phyloP scores from a whole-genome alignment of 1,284 basidiomycete genomes.

The Cutaneotrichosporon sp. region DNA sequence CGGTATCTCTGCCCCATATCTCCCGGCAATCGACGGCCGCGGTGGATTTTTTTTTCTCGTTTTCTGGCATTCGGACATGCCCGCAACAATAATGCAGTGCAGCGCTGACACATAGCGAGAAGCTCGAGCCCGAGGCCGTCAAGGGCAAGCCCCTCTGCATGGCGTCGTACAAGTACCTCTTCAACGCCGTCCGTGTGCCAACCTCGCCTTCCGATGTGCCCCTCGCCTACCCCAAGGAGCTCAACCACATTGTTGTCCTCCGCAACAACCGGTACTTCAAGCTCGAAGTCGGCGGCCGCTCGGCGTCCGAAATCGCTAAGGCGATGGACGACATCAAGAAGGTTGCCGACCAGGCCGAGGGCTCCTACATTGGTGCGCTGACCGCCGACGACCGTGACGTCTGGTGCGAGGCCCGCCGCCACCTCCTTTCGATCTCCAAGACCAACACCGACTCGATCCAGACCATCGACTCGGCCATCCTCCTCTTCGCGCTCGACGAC shows the following conservation, averaged over 20 bases:
- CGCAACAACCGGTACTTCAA: constrained; percentile 89
- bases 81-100: not conserved
- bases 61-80: not conserved
- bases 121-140: constrained; percentile 86
- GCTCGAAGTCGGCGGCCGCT: constrained; percentile 64
- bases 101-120: constrained; percentile 58
- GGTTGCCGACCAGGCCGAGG: constrained; percentile 61
- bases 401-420: constrained; percentile 79
- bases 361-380: constrained; percentile 72
- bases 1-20: not conserved
- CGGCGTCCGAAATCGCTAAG: constrained; percentile 73
- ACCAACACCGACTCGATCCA: constrained; percentile 68
- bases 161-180: constrained; percentile 94
- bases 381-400: constrained; percentile 85
- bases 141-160: constrained; percentile 82
- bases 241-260: constrained; percentile 82
- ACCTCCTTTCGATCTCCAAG: constrained; percentile 66
- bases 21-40: not conserved
- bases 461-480: constrained; percentile 84
- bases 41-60: not conserved
- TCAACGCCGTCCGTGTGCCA: constrained; percentile 88
- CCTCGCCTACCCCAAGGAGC: constrained; percentile 70
- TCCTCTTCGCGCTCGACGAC: constrained; percentile 81
- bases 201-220: constrained; percentile 79
- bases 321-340: constrained; percentile 77